These are phyloP conservation scores for Penicillium sp. DNA, from an alignment of 2,329 filamentous ascomycete genomes.

Conservation along the genomic window DNA sequence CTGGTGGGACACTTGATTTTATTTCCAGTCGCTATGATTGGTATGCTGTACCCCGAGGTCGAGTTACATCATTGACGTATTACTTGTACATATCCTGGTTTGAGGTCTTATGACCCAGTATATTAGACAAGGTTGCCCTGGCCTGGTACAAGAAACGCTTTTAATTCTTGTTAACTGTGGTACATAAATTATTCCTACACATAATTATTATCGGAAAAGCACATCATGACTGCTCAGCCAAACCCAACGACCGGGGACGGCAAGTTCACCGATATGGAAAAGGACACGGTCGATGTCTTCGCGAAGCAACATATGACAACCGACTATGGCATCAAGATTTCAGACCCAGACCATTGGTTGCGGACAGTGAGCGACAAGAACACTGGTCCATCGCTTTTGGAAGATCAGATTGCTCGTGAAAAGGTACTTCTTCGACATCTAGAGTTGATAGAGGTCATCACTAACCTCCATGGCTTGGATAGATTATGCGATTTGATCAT, in stretches of 20 bases:
- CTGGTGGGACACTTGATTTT: background rate
- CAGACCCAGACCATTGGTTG: slow-evolving; percentile 76
- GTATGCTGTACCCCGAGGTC: background rate
- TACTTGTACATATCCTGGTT: background rate
- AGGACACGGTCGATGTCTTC: slow-evolving; percentile 59
- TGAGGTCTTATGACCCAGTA: background rate
- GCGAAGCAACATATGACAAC: slow-evolving; percentile 66
- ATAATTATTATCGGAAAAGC: background rate
- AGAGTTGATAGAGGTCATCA: background rate
- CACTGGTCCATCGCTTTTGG: slow-evolving; percentile 67
- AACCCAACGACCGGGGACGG: slow-evolving; percentile 12
- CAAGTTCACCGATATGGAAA: slow-evolving; percentile 64
- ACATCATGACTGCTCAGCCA: slow-evolving; percentile 14
- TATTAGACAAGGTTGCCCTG: background rate
- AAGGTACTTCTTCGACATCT: slow-evolving; percentile 53
- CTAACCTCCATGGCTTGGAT: background rate
- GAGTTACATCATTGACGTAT: slow-evolving; percentile 16
- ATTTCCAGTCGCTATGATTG: background rate
- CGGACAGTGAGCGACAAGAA: slow-evolving; percentile 62
- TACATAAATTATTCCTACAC: too few relatives aligned
- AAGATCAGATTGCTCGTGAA: slow-evolving; percentile 71
- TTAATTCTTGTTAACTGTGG: background rate
- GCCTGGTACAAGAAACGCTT: too few relatives aligned
- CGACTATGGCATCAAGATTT: slow-evolving; percentile 73
- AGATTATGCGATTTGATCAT: slow-evolving; percentile 69